phyloP scores from a whole-genome alignment of 331 rosid genomes.

The Arachis monticola region DNA sequence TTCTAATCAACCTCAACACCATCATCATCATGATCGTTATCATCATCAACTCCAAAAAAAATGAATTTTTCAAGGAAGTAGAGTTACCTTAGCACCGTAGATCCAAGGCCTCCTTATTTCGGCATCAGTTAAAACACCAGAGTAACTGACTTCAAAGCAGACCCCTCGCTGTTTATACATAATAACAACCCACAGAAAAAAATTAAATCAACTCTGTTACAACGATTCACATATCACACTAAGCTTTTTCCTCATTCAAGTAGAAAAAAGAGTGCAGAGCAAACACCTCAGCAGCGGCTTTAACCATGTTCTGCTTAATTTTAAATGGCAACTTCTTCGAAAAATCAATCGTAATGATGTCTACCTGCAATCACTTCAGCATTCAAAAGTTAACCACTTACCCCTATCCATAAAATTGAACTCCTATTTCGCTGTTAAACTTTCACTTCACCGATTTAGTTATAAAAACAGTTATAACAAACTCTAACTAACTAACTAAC shows the following conservation, averaged over 20 bases:
- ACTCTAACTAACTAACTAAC: background rate
- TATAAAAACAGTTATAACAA: background rate
- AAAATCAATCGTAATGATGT: slow-evolving; percentile 80
- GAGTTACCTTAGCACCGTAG: slow-evolving; percentile 71
- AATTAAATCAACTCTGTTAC: slow-evolving; percentile 2
- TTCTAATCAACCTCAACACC: no score
- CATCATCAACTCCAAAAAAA: background rate
- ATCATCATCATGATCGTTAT: no score
- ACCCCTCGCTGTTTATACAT: slow-evolving; percentile 69
- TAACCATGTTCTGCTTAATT: slow-evolving; percentile 72
- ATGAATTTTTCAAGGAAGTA: slow-evolving; percentile 9
- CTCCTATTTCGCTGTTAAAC: no score
- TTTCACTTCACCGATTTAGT: no score
- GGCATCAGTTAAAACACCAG: slow-evolving; percentile 53
- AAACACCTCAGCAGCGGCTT: slow-evolving; percentile 72
- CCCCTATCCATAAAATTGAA: no score
- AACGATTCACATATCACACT: background rate
- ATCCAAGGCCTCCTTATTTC: slow-evolving; percentile 74
- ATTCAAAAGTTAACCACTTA: background rate
- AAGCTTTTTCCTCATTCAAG: background rate
- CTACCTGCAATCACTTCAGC: slow-evolving; percentile 56
- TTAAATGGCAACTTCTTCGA: slow-evolving; percentile 71
- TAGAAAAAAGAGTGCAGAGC: background rate
- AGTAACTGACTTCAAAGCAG: slow-evolving; percentile 75
- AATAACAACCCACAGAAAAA: background rate